Base-by-base conservation (phyloP, 2,329 filamentous ascomycete genomes). In the Talaromyces sp. region DNA sequence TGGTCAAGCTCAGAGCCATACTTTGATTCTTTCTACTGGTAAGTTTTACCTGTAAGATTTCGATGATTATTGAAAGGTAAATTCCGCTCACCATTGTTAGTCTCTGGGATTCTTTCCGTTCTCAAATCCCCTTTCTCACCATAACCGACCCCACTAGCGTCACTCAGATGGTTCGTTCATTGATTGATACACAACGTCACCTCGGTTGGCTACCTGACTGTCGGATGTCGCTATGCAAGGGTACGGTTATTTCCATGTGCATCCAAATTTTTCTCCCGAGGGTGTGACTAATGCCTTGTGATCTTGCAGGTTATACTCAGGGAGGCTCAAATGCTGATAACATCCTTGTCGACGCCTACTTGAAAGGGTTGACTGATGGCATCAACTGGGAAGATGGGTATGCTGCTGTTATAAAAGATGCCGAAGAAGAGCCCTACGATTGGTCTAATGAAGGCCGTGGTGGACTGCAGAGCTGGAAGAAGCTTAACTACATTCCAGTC, bases 21-120 rank as follows among this genome's bases (percentile, higher is more conserved):
- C 60, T 90, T 86, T 66, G 87, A 89, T 67, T 88, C 85, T 0
- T 89, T 87, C 58, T 91, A 91, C 69, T 90, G 86, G 78, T 81
- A 62, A 55, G 69, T 61, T 22, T 1, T 43, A 43, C n/a, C 9
- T 11, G 43, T 33, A 14, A 4, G n/a, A 32, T 27, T 9, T 13
- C 14, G 5, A 9, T 11, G 11, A 22, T 44, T 8, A 6, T 7
- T 17, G 13, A 8, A 30, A 17, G n/a, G n/a, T n/a, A 16, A 11
- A 39, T 20, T 30, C 30, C 19, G 33, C 62, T 68, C 20, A 63
- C 48, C 19, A 19, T 39, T 30, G 16, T 11, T 43, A 73, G 71
- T 61, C 82, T 89, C 2, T 90, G 87, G 87, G 87, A 89, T 61
- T 82, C 80, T 0, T 89, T 88, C 61, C 77, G 87, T 13, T 86